phyloP scores from a whole-genome alignment of 352 stramenopile species.

The Saprolegnia diclina region DNA sequence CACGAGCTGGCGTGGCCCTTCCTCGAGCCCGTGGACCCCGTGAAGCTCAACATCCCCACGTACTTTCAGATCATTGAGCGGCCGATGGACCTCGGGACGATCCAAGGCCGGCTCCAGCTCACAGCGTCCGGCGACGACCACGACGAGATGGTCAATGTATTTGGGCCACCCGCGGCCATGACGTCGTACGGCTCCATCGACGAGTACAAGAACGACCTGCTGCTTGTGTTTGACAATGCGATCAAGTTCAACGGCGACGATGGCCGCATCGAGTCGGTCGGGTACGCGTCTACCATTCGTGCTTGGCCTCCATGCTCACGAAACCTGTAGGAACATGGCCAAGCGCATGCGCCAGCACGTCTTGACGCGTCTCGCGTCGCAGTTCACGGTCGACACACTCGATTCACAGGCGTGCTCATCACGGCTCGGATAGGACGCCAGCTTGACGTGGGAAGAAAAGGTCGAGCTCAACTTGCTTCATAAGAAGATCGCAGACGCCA shows the following conservation, averaged over 20 bases:
- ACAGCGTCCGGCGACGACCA: background rate
- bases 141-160: slow-evolving; percentile 3
- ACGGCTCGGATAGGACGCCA: slow-evolving; percentile 36
- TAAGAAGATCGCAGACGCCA: slow-evolving; percentile 50
- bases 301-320: background rate
- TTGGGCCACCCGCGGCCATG: background rate
- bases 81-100: slow-evolving; percentile 97
- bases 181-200: slow-evolving; percentile 47
- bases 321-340: slow-evolving; percentile 46
- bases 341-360: slow-evolving; percentile 46
- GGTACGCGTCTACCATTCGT: slow-evolving; percentile 30
- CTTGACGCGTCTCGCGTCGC: slow-evolving; percentile 52
- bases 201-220: slow-evolving; percentile 58
- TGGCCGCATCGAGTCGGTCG: slow-evolving; percentile 61
- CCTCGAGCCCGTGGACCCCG: slow-evolving; percentile 91
- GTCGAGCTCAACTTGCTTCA: slow-evolving; percentile 48
- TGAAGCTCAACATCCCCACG: slow-evolving; percentile 85
- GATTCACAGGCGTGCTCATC: background rate
- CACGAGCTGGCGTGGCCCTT: slow-evolving; percentile 85
- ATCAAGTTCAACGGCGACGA: slow-evolving; percentile 85
- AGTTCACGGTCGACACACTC: background rate
- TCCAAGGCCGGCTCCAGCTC: slow-evolving; percentile 72
- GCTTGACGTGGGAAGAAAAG: slow-evolving; percentile 53
- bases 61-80: slow-evolving; percentile 93
- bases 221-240: slow-evolving; percentile 82